phyloP scores from a whole-genome alignment of 495 filamentous ascomycete genomes.

The Xylaria cubensis region DNA sequence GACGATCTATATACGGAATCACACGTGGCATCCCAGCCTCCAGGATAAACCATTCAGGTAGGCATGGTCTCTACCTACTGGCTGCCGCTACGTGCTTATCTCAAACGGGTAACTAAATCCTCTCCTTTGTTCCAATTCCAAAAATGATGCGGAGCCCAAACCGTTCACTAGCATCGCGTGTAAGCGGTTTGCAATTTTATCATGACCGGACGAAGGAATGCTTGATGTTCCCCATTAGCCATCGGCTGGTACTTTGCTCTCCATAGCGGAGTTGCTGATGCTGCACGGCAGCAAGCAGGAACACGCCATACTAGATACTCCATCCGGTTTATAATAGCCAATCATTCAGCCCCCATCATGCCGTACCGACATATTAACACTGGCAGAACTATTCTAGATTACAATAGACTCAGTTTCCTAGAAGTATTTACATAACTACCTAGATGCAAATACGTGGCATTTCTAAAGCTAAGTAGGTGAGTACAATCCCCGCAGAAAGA shows the following conservation, averaged over 20 bases:
- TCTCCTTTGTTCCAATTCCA: background rate
- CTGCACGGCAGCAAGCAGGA: constrained; percentile 15
- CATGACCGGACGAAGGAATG: background rate
- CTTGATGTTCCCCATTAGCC: background rate
- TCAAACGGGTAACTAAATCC: background rate
- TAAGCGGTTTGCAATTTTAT: constrained; percentile 12
- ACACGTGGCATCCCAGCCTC: constrained; percentile 16
- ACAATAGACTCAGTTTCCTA: background rate
- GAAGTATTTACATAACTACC: background rate
- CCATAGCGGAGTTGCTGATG: background rate
- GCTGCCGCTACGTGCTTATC: background rate
- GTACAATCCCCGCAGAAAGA: constrained; percentile 4
- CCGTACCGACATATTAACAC: background rate
- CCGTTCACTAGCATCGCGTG: background rate
- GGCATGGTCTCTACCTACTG: background rate
- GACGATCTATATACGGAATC: constrained; percentile 7
- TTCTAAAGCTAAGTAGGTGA: background rate
- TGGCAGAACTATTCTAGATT: background rate
- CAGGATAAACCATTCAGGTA: background rate
- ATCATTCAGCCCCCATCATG: too few relatives aligned
- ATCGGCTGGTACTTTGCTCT: background rate
- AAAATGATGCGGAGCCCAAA: background rate
- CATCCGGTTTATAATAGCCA: background rate
- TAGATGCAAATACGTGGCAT: background rate
- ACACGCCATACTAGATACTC: background rate